A percentile compares a stretch with the other conserved stretches of the same genome.
Evolutionary conservation across 495 filamentous ascomycete genomes (phyloP).

Genomic region (Daldinia loculata): DNA sequence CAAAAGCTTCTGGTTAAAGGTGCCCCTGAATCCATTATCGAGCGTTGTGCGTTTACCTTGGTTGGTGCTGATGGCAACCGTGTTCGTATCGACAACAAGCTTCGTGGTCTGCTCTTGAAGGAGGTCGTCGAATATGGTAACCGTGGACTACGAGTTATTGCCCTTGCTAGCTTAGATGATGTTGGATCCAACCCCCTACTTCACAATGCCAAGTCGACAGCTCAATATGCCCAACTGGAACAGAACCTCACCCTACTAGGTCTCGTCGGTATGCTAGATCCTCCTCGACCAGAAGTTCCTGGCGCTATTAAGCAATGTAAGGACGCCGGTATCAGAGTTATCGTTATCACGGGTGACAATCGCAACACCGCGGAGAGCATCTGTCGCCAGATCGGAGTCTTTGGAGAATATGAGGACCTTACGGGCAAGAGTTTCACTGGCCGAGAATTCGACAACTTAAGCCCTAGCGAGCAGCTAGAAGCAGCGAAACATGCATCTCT

Average conservation of each 20-base stretch:
- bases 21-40: conserved; percentile 91
- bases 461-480: conserved; percentile 76
- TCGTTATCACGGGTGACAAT: conserved; percentile 98
- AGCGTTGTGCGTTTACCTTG: conserved; percentile 83
- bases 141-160: conserved; percentile 92
- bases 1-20: conserved; percentile 95
- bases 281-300: conserved; percentile 92
- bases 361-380: conserved; percentile 97
- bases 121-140: conserved; percentile 91
- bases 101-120: conserved; percentile 71
- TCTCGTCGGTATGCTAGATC: conserved; percentile 96
- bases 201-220: conserved; percentile 77
- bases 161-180: conserved; percentile 81
- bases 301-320: conserved; percentile 87
- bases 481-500: conserved; percentile 87
- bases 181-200: conserved; percentile 74
- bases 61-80: conserved; percentile 78
- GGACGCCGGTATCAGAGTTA: conserved; percentile 92
- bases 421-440: conserved; percentile 94
- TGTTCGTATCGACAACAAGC: conserved; percentile 71
- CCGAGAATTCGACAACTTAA: conserved; percentile 89
- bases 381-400: conserved; percentile 96
- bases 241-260: conserved; percentile 93
- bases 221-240: conserved; percentile 86
- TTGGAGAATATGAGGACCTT: conserved; percentile 81